phyloP scores from a whole-genome alignment of 257 asterid genomes.

The Cordia subcordata region DNA sequence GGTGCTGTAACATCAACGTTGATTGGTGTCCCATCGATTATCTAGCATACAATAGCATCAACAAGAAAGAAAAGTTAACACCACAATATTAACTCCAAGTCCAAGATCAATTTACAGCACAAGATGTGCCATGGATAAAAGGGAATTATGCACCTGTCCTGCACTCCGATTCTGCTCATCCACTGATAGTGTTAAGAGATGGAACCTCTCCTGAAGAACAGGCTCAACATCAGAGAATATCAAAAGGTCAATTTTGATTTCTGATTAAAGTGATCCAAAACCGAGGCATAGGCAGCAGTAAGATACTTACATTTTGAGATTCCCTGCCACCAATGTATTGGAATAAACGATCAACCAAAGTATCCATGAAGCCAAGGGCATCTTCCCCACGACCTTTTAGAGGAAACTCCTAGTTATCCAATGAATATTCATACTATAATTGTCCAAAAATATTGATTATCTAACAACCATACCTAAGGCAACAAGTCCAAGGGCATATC shows the following conservation, averaged over 20 bases:
- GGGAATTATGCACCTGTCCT: conserved; percentile 56
- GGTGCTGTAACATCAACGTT: conserved; percentile 97
- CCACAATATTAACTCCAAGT: conserved; percentile 4
- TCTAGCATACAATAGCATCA: conserved; percentile 33
- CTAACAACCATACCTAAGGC: conserved; percentile 62
- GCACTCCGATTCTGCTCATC: conserved; percentile 67
- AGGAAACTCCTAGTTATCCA: conserved; percentile 14
- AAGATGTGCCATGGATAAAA: conserved; percentile 3
- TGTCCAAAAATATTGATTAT: conserved; percentile 11
- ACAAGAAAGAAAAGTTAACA: conserved; percentile 11
- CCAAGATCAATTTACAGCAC: background rate
- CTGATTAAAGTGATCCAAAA: conserved; percentile 12
- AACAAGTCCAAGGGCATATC: conserved; percentile 89
- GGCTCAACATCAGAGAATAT: conserved; percentile 17
- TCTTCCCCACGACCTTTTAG: conserved; percentile 84
- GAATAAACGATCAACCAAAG: conserved; percentile 75
- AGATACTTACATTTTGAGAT: conserved; percentile 48
- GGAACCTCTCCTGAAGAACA: conserved; percentile 53
- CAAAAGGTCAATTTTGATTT: conserved; percentile 14
- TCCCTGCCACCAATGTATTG: conserved; percentile 82
- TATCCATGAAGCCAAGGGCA: conserved; percentile 72
- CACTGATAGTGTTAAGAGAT: conserved; percentile 34
- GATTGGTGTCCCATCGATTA: conserved; percentile 55
- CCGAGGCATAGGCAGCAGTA: background rate
- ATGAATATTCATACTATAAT: conserved; percentile 14